Evolutionary conservation across 306 rosid species (phyloP).

Genomic region (Cicer chorassanicum): DNA sequence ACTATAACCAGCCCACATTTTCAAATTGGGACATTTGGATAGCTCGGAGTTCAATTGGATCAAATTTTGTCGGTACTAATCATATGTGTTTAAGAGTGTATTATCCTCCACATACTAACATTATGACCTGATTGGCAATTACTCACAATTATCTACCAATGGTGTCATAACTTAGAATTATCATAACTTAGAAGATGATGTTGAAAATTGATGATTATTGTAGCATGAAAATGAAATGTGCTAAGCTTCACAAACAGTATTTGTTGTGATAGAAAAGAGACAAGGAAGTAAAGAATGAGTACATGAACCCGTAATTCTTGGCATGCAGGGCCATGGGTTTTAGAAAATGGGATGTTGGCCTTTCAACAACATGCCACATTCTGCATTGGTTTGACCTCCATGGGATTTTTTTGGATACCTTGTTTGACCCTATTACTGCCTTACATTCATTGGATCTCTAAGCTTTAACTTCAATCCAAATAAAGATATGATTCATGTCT

Average conservation of each 20-base stretch:
- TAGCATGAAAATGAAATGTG: slow-evolving; percentile 29
- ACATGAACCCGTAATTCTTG: slow-evolving; percentile 66
- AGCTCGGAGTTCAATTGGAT: too few species aligned
- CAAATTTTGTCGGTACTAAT: too few species aligned
- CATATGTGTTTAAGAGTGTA: too few species aligned
- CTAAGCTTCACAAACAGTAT: not conserved
- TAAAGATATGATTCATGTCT: slow-evolving; percentile 1
- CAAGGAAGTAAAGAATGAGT: slow-evolving; percentile 46
- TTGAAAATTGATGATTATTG: not conserved
- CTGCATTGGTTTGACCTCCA: slow-evolving; percentile 42
- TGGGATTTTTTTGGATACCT: not conserved
- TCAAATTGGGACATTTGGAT: too few species aligned
- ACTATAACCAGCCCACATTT: too few species aligned
- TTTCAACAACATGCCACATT: slow-evolving; percentile 51
- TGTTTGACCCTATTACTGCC: slow-evolving; percentile 33
- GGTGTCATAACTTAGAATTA: too few species aligned
- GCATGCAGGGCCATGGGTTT: slow-evolving; percentile 55
- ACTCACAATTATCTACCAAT: too few species aligned
- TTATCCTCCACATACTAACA: too few species aligned
- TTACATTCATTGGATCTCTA: slow-evolving; percentile 28
- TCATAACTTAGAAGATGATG: not conserved
- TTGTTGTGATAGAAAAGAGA: slow-evolving; percentile 53
- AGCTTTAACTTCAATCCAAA: not conserved
- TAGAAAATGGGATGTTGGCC: slow-evolving; percentile 77
- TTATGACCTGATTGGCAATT: too few species aligned